These are phyloP conservation scores for Tubosaeta brunneosetosa DNA, from an alignment of 768 basidiomycete species.

Conservation along the genomic window DNA sequence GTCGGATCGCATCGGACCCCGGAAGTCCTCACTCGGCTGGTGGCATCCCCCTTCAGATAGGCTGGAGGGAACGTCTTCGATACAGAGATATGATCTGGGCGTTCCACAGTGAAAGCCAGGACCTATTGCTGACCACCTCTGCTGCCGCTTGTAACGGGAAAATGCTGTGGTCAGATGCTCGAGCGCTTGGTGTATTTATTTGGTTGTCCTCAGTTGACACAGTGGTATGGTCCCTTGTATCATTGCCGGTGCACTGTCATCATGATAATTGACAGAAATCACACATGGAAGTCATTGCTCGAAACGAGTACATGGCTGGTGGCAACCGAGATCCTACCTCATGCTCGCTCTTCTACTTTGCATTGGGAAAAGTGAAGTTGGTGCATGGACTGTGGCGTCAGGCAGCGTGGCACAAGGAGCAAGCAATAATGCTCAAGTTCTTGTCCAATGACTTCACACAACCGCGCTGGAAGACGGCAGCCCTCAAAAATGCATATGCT, in stretches of 20 bases:
- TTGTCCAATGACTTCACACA: slow-evolving; percentile 83
- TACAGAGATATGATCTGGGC: slow-evolving; percentile 98
- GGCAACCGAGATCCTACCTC: slow-evolving; percentile 84
- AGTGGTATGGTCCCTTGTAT: slow-evolving; percentile 50
- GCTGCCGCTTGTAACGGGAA: slow-evolving; percentile 72
- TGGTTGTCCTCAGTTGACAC: slow-evolving; percentile 81
- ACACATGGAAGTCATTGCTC: slow-evolving; percentile 83
- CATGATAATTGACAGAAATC: slow-evolving; percentile 47
- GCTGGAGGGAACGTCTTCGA: slow-evolving; percentile 70
- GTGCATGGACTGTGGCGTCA: slow-evolving; percentile 97
- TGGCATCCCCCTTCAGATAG: slow-evolving; percentile 42
- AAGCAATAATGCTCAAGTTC: slow-evolving; percentile 85
- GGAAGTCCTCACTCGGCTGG: slow-evolving; percentile 44
- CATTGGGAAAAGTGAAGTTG: slow-evolving; percentile 85
- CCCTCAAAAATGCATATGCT: slow-evolving; percentile 94
- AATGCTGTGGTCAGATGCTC: slow-evolving; percentile 88
- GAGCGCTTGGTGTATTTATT: slow-evolving; percentile 77
- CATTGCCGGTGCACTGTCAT: not conserved
- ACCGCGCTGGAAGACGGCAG: slow-evolving; percentile 85
- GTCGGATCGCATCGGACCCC: slow-evolving; percentile 47
- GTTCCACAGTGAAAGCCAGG: slow-evolving; percentile 92
- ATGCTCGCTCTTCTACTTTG: slow-evolving; percentile 93
- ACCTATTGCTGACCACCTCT: slow-evolving; percentile 68
- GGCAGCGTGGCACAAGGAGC: slow-evolving; percentile 90
- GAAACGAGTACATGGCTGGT: slow-evolving; percentile 88